These are phyloP conservation scores for Aspergillus saccharolyticus DNA, from an alignment of 495 filamentous ascomycete genomes.

Conservation along the genomic window DNA sequence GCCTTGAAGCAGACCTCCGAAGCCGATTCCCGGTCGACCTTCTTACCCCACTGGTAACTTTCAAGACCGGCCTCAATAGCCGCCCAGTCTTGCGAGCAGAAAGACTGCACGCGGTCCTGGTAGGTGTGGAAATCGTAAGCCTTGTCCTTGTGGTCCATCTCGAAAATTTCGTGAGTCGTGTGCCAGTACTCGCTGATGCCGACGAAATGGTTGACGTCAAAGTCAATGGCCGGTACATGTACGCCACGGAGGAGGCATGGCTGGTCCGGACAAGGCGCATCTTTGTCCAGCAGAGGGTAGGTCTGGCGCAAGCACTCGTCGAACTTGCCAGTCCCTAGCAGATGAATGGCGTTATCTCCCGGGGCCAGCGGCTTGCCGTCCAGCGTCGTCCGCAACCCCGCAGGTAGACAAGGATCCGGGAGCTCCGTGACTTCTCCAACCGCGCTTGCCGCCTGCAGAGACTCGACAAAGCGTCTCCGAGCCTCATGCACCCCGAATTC, in stretches of 20 bases:
- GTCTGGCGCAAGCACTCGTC: slow-evolving; percentile 78
- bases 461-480: slow-evolving; percentile 70
- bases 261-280: slow-evolving; percentile 72
- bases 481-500: slow-evolving; percentile 94
- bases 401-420: slow-evolving; percentile 88
- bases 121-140: slow-evolving; percentile 91
- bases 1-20: slow-evolving; percentile 95
- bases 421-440: slow-evolving; percentile 55
- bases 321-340: slow-evolving; percentile 82
- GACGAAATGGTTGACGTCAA: slow-evolving; percentile 96
- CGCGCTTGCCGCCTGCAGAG: slow-evolving; percentile 56
- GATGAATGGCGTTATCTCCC: slow-evolving; percentile 30
- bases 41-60: slow-evolving; percentile 66
- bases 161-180: slow-evolving; percentile 92
- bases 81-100: slow-evolving; percentile 80
- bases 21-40: slow-evolving; percentile 67
- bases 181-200: slow-evolving; percentile 99
- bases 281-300: slow-evolving; percentile 84
- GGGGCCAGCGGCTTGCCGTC: slow-evolving; percentile 47
- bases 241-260: slow-evolving; percentile 86
- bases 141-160: slow-evolving; percentile 71
- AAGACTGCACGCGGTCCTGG: slow-evolving; percentile 75
- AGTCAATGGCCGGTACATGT: slow-evolving; percentile 94
- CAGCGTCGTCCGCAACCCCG: slow-evolving; percentile 60
- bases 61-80: slow-evolving; percentile 61